Evolutionary conservation across 192 early-diverging fungal species (phyloP), one percentile per base, ranked within the genome.

Genomic region (Rhizoclosmatium sp.): DNA sequence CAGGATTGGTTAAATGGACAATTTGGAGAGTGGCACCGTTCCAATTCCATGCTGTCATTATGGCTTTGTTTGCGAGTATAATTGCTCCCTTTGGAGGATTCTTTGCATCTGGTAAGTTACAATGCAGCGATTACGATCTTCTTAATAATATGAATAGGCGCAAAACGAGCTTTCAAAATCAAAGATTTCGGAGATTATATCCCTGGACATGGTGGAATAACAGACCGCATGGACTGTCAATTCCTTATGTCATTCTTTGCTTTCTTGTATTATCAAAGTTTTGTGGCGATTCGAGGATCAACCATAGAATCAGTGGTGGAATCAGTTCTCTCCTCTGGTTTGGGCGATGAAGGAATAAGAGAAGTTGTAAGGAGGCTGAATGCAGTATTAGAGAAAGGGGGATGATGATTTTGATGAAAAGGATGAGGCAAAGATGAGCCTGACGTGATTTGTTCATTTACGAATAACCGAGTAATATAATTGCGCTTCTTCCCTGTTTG

Each of bases 51-150:
- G 91, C 94, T 47, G 83, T 99, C 41, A 86, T 93, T 40, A 91
- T 99, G 86, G 92, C 96, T 0, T 87, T 91, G 67, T 99, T 98
- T 88, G 96, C 96, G 2, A 96, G 95, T 31, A 79, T 96, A 75
- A 97, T 99, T 80, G 96, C 96, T 65, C 97, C 97, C 14, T 98
- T 99, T 83, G 97, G 97, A 67, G 97, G 97, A 12, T 99, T 98
- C 89, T 99, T 99, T 88, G 97, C 97, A 4, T 94, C 92, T 77
- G 78, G 72, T 75, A 45, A 14, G 56, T n/a, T 10, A 21, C 45
- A 2, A 1, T 71, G 48, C 19, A 49, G 48, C 5, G 21, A 12
- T 56, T 31, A 49, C 23, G 39, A 16, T 9, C 21, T 40, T 23
- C 66, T 56, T 49, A 40, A 44, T 5, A n/a, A 56, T 16, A 46